Base-by-base conservation (phyloP, 2,329 filamentous ascomycete genomes). In the Aspergillus sojae region DNA sequence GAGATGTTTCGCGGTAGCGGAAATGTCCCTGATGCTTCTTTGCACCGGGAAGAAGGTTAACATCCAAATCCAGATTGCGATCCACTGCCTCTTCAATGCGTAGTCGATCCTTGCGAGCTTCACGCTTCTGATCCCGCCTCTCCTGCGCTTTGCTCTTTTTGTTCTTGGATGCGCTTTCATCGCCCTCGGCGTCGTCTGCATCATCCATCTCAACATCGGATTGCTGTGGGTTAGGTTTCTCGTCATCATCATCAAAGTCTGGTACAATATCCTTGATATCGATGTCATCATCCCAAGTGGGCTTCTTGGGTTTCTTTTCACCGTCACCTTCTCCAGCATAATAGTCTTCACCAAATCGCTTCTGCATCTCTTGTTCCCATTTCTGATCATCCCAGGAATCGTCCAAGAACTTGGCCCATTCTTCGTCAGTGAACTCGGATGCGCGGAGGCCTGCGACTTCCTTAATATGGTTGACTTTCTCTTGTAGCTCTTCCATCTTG, bases 221-320 rank as follows among this genome's bases (percentile, higher is more conserved):
- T 1, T 90, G 79, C 1, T 80, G 80, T 63, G 91, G 79, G 1
- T 81, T 80, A 23, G 87, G 85, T 57, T 83, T 65, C n/a, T 75
- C 72, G 80, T 87, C 86, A 30, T 92, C 90, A n/a, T 92, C 91
- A 23, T 92, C 88, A 74, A 96, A 97, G 65, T 96, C 92, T 1
- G 93, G 93, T 32, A 97, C 82, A 57, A 97, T 85, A 76, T 97
- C 94, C 65, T 91, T 93, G 81, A 99, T 98, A 75, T 98, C 94
- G 71, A 99, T 97, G 75, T 99, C 95, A 73, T 98, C 93, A 71
- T 97, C 92, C 91, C 94, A 99, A 66, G 88, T 91, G 11, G 92
- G 93, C 80, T 96, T 96, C 84, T 92, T 93, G 11, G 86, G 80
- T 68, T 87, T 88, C 74, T 86, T 88, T 75, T 87, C 88, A 56